Conservation (phyloP, 2,329 filamentous ascomycete genomes). For the Trichoderma cornu-damae region DNA sequence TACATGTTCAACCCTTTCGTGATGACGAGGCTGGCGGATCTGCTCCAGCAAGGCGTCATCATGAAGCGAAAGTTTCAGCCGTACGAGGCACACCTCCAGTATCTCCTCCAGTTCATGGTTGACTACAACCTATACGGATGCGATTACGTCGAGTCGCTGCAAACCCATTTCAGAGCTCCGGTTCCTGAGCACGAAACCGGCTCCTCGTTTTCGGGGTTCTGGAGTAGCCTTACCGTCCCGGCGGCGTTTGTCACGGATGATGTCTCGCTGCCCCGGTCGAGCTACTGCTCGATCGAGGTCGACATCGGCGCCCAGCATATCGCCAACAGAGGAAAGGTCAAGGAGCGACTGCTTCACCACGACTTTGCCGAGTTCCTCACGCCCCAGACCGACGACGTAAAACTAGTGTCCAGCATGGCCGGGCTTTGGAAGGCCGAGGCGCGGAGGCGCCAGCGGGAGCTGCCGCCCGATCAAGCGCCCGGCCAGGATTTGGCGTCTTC, state of each 20-base stretch:
- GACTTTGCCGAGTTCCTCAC: conserved; percentile 71
- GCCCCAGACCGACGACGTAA: conserved; percentile 62
- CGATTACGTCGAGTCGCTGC: conserved; percentile 70
- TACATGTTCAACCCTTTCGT: conserved; percentile 85
- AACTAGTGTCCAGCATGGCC: conserved; percentile 90
- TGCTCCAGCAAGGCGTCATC: conserved; percentile 82
- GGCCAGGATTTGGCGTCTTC: conserved; percentile 55
- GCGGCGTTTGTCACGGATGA: conserved; percentile 48
- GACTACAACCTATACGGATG: conserved; percentile 98
- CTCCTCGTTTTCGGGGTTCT: conserved; percentile 58
- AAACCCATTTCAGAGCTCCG: conserved; percentile 67
- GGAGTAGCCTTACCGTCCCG: conserved; percentile 72
- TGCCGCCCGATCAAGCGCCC: conserved; percentile 55
- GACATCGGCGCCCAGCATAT: conserved; percentile 89
- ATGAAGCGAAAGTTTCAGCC: conserved; percentile 82
- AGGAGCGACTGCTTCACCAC: conserved; percentile 75
- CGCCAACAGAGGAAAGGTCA: conserved; percentile 70
- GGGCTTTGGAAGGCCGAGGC: conserved; percentile 90
- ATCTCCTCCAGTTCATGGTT: conserved; percentile 92
- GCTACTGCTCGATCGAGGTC: conserved; percentile 83
- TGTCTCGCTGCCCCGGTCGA: conserved; percentile 64
- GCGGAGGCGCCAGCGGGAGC: conserved; percentile 65
- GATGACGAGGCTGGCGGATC: conserved; percentile 80
- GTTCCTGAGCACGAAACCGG: conserved; percentile 65
- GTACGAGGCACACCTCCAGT: conserved; percentile 90